Base-by-base conservation (phyloP, 371 early-diverging fungal species). In the Amoeboaphelidium protococcarum region DNA sequence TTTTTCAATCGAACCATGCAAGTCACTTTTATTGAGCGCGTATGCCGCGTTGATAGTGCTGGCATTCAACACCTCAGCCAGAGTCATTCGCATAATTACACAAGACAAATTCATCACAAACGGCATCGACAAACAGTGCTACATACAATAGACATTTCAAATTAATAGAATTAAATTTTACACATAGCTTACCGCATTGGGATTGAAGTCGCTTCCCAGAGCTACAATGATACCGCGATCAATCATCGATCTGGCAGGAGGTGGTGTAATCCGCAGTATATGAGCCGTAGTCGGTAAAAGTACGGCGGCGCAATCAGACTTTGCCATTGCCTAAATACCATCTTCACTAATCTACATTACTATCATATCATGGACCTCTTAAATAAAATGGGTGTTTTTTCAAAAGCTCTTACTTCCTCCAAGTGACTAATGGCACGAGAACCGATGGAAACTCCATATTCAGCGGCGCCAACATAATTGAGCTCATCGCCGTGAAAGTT, bases 401-500 rank as follows among this genome's bases (percentile, higher is more conserved):
- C 42, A 19, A 20, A 26, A 44, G 20, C 25, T 13, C 12, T 3
- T 20, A 50, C 44, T 20, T 50, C 50, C 20, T 50, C 50, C 16
- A 50, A 26, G 3, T 50, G 50, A 19, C 25, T 25, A 22, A 50
- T 50, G 22, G 50, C 50, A 3, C 49, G 19, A 20, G 50, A 42
- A 13, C 49, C 49, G 1, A 50, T 3, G 24, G 25, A 19, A 12
- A 12, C 50, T 40, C 47, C 50, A 1, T 45, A 24, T 1, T 50
- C 48, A 16, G 37, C 50, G 3, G 47, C 4, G 2, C 13, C 50
- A 42, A 50, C 26, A 23, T 22, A 4, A 16, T 50, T 22, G 23
- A 50, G 40, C 50, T 50, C 50, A 27, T 50, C 50, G 31, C 50
- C 50, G 25, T 50, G 50, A 26, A 50, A 50, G 26, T 50, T 50